Percentiles rank a stretch among this genome's conserved stretches.
These are phyloP conservation scores for Cutaneotrichosporon sp. DNA, from an alignment of 1,284 basidiomycete genomes.

Conservation along the genomic window DNA sequence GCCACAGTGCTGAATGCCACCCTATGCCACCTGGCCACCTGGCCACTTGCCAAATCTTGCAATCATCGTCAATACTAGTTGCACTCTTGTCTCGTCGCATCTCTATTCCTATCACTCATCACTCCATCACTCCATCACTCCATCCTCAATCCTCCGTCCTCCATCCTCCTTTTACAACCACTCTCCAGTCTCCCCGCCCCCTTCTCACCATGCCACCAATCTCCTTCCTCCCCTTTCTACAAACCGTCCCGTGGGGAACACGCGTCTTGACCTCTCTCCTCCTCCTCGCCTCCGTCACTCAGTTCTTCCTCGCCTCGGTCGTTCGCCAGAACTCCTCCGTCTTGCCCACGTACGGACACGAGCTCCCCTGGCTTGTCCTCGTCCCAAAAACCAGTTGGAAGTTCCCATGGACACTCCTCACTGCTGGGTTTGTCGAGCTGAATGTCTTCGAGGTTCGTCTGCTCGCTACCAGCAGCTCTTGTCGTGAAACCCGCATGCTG, in stretches of 20 bases:
- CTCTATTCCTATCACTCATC: too few species aligned
- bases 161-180: too few species aligned
- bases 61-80: too few species aligned
- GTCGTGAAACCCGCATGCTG: not conserved
- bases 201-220: conserved; percentile 45
- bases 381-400: conserved; percentile 80
- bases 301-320: conserved; percentile 56
- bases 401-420: conserved; percentile 91
- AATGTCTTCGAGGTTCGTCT: conserved; percentile 78
- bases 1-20: too few species aligned
- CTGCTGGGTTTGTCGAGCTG: conserved; percentile 82
- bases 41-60: too few species aligned
- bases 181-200: too few species aligned
- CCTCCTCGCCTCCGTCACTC: conserved; percentile 64
- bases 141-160: too few species aligned
- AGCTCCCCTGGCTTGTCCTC: conserved; percentile 75
- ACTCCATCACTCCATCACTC: too few species aligned
- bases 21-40: too few species aligned
- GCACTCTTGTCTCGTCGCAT: not conserved
- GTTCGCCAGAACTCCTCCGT: conserved; percentile 12
- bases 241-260: conserved; percentile 61
- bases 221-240: conserved; percentile 52
- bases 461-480: too few species aligned
- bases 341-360: conserved; percentile 32
- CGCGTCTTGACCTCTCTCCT: conserved; percentile 72